Conservation (phyloP, 177 flowering plant genomes). For the Telopea speciosissima region DNA sequence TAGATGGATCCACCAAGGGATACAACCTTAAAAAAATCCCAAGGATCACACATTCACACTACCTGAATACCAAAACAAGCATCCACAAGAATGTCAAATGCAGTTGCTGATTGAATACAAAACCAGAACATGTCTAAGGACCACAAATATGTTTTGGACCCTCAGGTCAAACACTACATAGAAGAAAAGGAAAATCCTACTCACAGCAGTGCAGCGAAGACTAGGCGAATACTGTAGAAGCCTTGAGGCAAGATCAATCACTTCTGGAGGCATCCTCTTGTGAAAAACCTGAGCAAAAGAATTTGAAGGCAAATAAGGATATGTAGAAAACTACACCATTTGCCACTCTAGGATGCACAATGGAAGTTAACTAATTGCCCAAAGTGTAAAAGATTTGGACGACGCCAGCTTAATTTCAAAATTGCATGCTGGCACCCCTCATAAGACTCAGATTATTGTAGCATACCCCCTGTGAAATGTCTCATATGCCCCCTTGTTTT, state of each 20-base stretch:
- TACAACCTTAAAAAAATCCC: neutral
- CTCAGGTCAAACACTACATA: neutral
- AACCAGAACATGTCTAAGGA: no score
- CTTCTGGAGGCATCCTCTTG: conserved; percentile 12
- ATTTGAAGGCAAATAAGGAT: neutral
- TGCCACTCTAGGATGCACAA: neutral
- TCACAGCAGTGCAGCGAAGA: conserved; percentile 7
- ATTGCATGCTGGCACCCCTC: no score
- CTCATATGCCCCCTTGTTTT: no score
- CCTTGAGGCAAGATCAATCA: conserved; percentile 11
- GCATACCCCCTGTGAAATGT: no score
- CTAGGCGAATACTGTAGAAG: conserved; percentile 9
- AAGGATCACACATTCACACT: neutral
- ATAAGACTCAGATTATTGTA: no score
- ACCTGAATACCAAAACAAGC: neutral
- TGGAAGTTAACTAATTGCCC: neutral
- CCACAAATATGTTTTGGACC: neutral
- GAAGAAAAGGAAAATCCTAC: neutral
- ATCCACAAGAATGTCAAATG: neutral
- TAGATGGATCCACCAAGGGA: neutral
- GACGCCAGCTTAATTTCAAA: no score
- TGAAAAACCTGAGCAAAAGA: conserved; percentile 12
- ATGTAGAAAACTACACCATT: neutral
- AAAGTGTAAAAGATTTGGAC: no score
- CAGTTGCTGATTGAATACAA: neutral